Evolutionary conservation across 2,329 filamentous ascomycete species (phyloP).

Genomic region (Microdochium paspali): DNA sequence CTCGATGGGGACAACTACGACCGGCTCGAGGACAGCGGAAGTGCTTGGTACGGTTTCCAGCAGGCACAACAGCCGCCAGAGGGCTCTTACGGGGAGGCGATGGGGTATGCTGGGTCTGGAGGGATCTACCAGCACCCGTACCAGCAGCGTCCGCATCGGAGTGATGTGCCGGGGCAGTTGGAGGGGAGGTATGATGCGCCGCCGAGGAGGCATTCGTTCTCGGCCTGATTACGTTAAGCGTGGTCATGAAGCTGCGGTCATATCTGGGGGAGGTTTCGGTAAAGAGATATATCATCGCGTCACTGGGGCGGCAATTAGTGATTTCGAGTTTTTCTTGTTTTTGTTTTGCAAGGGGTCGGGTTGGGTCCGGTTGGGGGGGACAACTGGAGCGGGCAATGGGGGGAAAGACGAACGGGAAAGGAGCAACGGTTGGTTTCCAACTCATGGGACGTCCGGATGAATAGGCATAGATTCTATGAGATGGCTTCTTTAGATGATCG

Average conservation of each 20-base stretch:
- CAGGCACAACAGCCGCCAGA: background rate
- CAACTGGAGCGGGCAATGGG: no score
- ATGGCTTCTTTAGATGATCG: no score
- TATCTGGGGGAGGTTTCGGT: no score
- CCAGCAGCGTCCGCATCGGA: background rate
- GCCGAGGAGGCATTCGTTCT: background rate
- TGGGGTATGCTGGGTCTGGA: background rate
- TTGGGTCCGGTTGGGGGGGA: no score
- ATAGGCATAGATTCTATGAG: no score
- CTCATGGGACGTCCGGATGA: no score
- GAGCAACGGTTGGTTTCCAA: no score
- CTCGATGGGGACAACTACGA: background rate
- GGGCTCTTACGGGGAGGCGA: background rate
- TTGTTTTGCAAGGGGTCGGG: no score
- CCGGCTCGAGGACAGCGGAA: background rate
- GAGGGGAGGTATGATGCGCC: background rate
- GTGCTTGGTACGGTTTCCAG: background rate
- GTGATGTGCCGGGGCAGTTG: background rate
- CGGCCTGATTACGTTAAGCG: background rate
- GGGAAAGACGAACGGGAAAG: no score
- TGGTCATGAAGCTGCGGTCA: no score
- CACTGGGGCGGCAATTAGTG: no score
- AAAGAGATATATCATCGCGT: no score
- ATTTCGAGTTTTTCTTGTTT: background rate
- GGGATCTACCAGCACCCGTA: background rate